These are phyloP conservation scores for Starmerella etchellsii DNA, from an alignment of 805 yeast species.

Conservation along the genomic window DNA sequence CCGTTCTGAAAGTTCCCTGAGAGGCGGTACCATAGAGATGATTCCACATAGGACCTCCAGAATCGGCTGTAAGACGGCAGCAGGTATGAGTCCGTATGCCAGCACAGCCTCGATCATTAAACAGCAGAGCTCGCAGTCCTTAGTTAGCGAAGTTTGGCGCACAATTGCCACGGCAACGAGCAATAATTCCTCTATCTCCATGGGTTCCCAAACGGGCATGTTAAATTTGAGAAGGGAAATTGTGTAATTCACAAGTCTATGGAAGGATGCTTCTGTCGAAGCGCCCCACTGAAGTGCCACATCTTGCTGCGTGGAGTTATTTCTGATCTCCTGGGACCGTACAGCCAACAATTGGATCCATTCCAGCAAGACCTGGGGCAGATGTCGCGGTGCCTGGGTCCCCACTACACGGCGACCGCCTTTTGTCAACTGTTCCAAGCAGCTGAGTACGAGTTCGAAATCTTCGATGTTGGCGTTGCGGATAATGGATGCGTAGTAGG, in stretches of 20 bases:
- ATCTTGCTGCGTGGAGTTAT: slow-evolving; percentile 20
- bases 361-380: slow-evolving; percentile 29
- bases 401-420: slow-evolving; percentile 31
- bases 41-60: slow-evolving; percentile 38
- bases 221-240: slow-evolving; percentile 38
- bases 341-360: slow-evolving; percentile 30
- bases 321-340: slow-evolving; percentile 25
- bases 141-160: slow-evolving; percentile 29
- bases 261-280: slow-evolving; percentile 23
- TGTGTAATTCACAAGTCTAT: slow-evolving; percentile 29
- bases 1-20: slow-evolving; percentile 30
- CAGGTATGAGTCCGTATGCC: slow-evolving; percentile 37
- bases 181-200: slow-evolving; percentile 29
- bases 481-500: slow-evolving; percentile 50
- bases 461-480: slow-evolving; percentile 39
- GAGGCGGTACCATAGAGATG: slow-evolving; percentile 28
- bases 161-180: slow-evolving; percentile 30
- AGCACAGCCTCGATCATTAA: slow-evolving; percentile 34
- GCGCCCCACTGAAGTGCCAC: slow-evolving; percentile 23
- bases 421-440: slow-evolving; percentile 37
- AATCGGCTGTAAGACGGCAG: slow-evolving; percentile 27
- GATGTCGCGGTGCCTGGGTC: slow-evolving; percentile 29
- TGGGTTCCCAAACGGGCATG: slow-evolving; percentile 34
- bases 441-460: slow-evolving; percentile 37
- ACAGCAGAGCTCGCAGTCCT: slow-evolving; percentile 31